A percentile compares a stretch with the other conserved stretches of the same genome.
Conservation (phyloP, 2,329 filamentous ascomycete genomes). For the Fusarium nurragi region DNA sequence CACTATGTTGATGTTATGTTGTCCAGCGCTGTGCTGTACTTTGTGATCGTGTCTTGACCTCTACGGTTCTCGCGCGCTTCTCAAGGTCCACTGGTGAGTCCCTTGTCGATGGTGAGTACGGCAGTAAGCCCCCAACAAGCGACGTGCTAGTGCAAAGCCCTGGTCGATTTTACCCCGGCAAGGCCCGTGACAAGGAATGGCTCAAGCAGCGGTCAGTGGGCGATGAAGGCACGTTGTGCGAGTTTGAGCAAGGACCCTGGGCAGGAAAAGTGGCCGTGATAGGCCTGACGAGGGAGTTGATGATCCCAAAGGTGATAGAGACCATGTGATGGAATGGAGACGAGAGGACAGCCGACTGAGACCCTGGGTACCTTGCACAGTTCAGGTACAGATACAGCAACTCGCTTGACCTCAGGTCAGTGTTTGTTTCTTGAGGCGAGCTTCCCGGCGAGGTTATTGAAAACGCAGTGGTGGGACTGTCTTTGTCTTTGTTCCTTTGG, state of each 20-base stretch:
- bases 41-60: slow-evolving; percentile 31
- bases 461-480: slow-evolving; percentile 1
- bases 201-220: slow-evolving; percentile 46
- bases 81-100: slow-evolving; percentile 25
- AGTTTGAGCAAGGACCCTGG: slow-evolving; percentile 33
- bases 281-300: slow-evolving; percentile 26
- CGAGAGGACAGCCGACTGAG: slow-evolving; percentile 25
- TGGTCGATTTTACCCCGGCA: slow-evolving; percentile 40
- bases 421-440: slow-evolving; percentile 10
- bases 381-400: neutral
- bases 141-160: slow-evolving; percentile 38
- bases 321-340: slow-evolving; percentile 37
- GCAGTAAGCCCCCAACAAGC: slow-evolving; percentile 33
- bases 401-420: slow-evolving; percentile 4
- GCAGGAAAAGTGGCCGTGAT: slow-evolving; percentile 11
- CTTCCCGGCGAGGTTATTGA: neutral
- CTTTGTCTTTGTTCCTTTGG: slow-evolving; percentile 14
- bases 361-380: slow-evolving; percentile 30
- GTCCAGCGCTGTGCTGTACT: slow-evolving; percentile 15
- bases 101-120: slow-evolving; percentile 15
- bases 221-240: slow-evolving; percentile 30
- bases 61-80: slow-evolving; percentile 16
- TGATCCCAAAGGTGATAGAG: slow-evolving; percentile 33
- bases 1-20: slow-evolving; percentile 14
- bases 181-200: slow-evolving; percentile 38